Evolutionary conservation across 2,329 filamentous ascomycete species (phyloP), one percentile per base, ranked within the genome.

Genomic region (Bipolaris zeicola): DNA sequence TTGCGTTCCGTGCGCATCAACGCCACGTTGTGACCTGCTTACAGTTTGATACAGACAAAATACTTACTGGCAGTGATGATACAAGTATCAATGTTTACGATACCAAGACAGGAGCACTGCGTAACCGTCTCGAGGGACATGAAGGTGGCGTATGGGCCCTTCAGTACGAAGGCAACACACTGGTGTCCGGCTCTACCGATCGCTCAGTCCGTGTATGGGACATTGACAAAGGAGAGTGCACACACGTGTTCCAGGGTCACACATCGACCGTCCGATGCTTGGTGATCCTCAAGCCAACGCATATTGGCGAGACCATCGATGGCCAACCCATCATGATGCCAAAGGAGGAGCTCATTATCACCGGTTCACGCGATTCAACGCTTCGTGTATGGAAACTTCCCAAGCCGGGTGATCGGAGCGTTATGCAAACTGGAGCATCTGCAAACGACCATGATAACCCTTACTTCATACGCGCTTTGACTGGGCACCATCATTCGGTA

Each of bases 201-300:
- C 85, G 95, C 44, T 96, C 95, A 10, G 95, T 99, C n/a, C 88
- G 95, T n/a, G 94, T 99, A 0, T 99, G 95, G 95, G 94, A 99
- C 73, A 97, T 99, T 62, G 92, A 96, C 71, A 89, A 89, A 67
- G 95, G 93, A 0, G 85, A 90, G 43, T 97, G 94, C 76, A 94
- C 93, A 10, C 95, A 99, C 73, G 89, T 96, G 0, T 99, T 99
- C 74, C 93, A 97, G 71, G 96, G 95, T 0, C 95, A 99, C 73
- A 99, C 95, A 8, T 98, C 94, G 39, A 99, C 95, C 13, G 95
- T 99, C 3, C 89, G 95, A 62, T 99, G 95, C 72, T 80, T 99
- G 58, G 93, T 98, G 72, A 98, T 99, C 54, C 81, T 99, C 41
- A 89, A 96, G 83, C 95, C 95, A 0, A 88, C 89, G 1, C 85